Evolutionary conservation across 2,329 filamentous ascomycete genomes (phyloP).

Genomic region (Moelleriella libera): DNA sequence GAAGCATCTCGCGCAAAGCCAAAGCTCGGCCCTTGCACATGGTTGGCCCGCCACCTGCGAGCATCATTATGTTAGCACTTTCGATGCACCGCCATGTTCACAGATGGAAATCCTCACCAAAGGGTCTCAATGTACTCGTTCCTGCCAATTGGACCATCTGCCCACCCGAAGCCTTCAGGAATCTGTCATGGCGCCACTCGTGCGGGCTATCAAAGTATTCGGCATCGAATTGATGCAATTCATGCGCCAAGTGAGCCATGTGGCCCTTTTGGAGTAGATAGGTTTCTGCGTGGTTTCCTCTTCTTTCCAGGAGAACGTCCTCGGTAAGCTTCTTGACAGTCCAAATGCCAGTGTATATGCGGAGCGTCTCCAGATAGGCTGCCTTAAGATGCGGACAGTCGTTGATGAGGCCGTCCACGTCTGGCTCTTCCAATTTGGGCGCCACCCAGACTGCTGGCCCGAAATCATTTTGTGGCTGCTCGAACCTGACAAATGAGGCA

Average conservation of each 20-base stretch:
- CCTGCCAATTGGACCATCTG: slow-evolving; percentile 9
- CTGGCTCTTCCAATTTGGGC: slow-evolving; percentile 17
- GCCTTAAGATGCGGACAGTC: slow-evolving; percentile 24
- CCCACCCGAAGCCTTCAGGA: slow-evolving; percentile 13
- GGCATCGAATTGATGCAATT: slow-evolving; percentile 20
- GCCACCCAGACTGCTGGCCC: slow-evolving; percentile 20
- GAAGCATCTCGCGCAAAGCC: slow-evolving; percentile 17
- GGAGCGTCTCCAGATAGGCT: slow-evolving; percentile 24
- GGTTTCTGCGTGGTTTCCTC: slow-evolving; percentile 6
- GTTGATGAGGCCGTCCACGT: slow-evolving; percentile 19
- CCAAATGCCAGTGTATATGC: slow-evolving; percentile 22
- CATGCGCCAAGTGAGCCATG: slow-evolving; percentile 18
- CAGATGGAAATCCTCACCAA: slow-evolving; percentile 12
- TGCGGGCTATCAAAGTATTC: slow-evolving; percentile 16
- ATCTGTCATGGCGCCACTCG: slow-evolving; percentile 20
- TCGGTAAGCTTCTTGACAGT: slow-evolving; percentile 15
- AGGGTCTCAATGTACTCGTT: slow-evolving; percentile 15
- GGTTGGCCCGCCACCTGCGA: slow-evolving; percentile 15
- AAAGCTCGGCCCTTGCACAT: slow-evolving; percentile 19
- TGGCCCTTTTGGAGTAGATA: slow-evolving; percentile 19
- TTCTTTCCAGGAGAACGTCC: slow-evolving; percentile 16
- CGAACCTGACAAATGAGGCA: slow-evolving; percentile 14
- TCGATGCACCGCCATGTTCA: background rate
- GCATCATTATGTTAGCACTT: background rate
- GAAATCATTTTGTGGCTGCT: slow-evolving; percentile 21